phyloP scores from a whole-genome alignment of 257 asterid species.

The Sherardia arvensis region DNA sequence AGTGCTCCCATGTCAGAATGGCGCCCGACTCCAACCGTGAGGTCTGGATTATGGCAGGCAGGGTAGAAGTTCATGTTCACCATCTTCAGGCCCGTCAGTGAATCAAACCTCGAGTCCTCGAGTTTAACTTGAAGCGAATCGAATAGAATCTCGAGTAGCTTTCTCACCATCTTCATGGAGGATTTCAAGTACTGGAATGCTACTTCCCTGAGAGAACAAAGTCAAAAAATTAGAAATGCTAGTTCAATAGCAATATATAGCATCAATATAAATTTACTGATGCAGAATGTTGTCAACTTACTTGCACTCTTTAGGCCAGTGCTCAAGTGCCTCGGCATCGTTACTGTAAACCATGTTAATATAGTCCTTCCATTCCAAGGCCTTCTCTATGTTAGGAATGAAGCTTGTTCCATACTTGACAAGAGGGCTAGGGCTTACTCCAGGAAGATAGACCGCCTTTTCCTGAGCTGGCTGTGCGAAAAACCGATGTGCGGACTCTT shows the following conservation, averaged over 20 bases:
- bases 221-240: not conserved
- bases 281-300: conserved; percentile 6
- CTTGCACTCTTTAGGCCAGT: conserved; percentile 32
- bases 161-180: conserved; percentile 21
- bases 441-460: conserved; percentile 26
- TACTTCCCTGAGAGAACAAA: conserved; percentile 12
- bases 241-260: too few relatives aligned
- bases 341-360: conserved; percentile 29
- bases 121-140: conserved; percentile 17
- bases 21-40: conserved; percentile 31
- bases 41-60: conserved; percentile 29
- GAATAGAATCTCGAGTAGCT: conserved; percentile 21
- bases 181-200: conserved; percentile 25
- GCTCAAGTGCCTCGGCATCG: conserved; percentile 26
- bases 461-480: conserved; percentile 18
- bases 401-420: conserved; percentile 32
- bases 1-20: conserved; percentile 32
- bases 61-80: conserved; percentile 37
- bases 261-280: too few relatives aligned
- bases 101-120: conserved; percentile 15
- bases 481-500: conserved; percentile 19
- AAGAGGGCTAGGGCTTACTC: conserved; percentile 22
- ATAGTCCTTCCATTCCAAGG: conserved; percentile 38
- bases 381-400: conserved; percentile 27
- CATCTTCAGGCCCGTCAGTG: conserved; percentile 20